A percentile compares a stretch with the other conserved stretches of the same genome.
Conservation (phyloP, 352 stramenopile genomes). For the Phytophthora megakarya region DNA sequence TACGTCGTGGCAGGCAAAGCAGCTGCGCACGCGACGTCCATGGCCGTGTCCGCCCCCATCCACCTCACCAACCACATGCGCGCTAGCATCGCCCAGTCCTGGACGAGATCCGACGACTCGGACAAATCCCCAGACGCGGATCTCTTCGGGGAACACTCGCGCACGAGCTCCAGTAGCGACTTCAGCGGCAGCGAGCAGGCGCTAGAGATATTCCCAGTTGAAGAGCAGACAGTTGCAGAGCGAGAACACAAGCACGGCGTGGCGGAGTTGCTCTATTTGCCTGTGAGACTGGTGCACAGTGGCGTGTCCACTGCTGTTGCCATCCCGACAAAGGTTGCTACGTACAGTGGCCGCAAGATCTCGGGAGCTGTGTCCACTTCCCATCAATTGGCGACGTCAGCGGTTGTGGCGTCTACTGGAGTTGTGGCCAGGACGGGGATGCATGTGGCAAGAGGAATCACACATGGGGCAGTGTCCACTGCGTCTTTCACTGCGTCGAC, state of each 20-base stretch:
- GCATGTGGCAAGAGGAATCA: slow-evolving; percentile 56
- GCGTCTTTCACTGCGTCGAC: slow-evolving; percentile 57
- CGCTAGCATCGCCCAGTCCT: slow-evolving; percentile 42
- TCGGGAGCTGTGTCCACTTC: slow-evolving; percentile 61
- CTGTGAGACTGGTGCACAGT: slow-evolving; percentile 60
- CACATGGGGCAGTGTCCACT: slow-evolving; percentile 55
- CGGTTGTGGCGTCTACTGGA: slow-evolving; percentile 55
- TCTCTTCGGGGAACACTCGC: slow-evolving; percentile 54
- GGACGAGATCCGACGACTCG: background rate
- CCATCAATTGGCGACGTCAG: slow-evolving; percentile 61
- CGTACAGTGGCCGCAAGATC: slow-evolving; percentile 65
- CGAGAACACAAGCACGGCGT: slow-evolving; percentile 32
- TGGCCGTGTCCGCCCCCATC: slow-evolving; percentile 60
- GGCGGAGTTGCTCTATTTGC: slow-evolving; percentile 63
- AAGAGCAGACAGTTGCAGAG: slow-evolving; percentile 5
- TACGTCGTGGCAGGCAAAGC: slow-evolving; percentile 66
- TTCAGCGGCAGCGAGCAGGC: slow-evolving; percentile 24
- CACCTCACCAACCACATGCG: slow-evolving; percentile 61
- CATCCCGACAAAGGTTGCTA: slow-evolving; percentile 51
- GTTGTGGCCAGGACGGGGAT: slow-evolving; percentile 58
- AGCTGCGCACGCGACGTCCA: slow-evolving; percentile 60
- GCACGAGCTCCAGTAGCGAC: slow-evolving; percentile 26
- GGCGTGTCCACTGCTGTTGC: slow-evolving; percentile 60
- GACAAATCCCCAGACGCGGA: too few relatives aligned
- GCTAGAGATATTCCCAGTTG: slow-evolving; percentile 23